A percentile compares a stretch with the other conserved stretches of the same genome.
phyloP scores from a whole-genome alignment of 768 basidiomycete genomes.

The Pleurotus citrinopileatus region DNA sequence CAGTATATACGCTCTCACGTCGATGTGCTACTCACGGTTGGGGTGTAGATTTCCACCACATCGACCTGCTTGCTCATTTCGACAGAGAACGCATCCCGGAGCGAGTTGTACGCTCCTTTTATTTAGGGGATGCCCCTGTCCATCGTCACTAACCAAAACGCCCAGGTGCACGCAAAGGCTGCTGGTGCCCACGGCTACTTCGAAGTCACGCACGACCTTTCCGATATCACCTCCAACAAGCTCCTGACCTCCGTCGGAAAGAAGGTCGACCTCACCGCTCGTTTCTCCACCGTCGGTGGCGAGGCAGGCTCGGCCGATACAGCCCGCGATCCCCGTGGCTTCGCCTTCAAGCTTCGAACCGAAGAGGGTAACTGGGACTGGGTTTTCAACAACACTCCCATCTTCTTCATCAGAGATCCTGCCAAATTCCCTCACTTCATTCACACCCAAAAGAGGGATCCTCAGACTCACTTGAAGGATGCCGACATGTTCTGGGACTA shows the following conservation, averaged over 20 bases:
- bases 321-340: constrained; percentile 93
- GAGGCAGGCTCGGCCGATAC: constrained; percentile 87
- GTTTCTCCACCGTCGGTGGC: constrained; percentile 94
- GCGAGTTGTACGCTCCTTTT: constrained; percentile 62
- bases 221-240: constrained; percentile 70
- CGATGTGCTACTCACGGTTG: constrained; percentile 11
- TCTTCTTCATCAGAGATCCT: constrained; percentile 87
- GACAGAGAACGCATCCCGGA: constrained; percentile 96
- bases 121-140: constrained; percentile 12
- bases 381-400: constrained; percentile 91
- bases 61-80: constrained; percentile 89
- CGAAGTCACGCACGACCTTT: constrained; percentile 82
- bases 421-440: constrained; percentile 93
- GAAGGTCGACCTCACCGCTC: constrained; percentile 70
- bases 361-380: constrained; percentile 91
- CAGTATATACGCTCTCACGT: constrained; percentile 9
- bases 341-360: constrained; percentile 86
- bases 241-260: constrained; percentile 45
- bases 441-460: constrained; percentile 90
- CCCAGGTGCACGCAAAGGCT: constrained; percentile 90
- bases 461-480: constrained; percentile 90
- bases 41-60: constrained; percentile 77
- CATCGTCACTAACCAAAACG: constrained; percentile 25
- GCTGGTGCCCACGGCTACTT: constrained; percentile 94
- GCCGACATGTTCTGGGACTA: constrained; percentile 91